Evolutionary conservation across 1,284 basidiomycete genomes (phyloP).

Genomic region (Puccinia polysora): DNA sequence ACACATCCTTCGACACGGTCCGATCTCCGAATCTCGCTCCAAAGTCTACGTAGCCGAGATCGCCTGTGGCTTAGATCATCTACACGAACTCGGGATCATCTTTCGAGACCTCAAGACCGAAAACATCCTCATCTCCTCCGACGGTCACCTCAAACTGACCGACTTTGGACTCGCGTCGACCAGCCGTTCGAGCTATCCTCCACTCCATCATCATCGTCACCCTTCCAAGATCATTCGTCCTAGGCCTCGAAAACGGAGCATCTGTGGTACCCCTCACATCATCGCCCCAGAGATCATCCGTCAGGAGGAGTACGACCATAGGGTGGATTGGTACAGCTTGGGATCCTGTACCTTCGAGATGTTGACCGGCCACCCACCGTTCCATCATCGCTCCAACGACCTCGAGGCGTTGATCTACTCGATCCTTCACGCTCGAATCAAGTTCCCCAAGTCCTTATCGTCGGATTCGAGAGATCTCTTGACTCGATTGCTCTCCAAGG

Average conservation of each 20-base stretch:
- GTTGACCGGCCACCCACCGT: conserved; percentile 46
- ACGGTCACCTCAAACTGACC: conserved; percentile 26
- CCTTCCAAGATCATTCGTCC: too few relatives aligned
- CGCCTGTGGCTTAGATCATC: conserved; percentile 6
- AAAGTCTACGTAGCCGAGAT: conserved; percentile 33
- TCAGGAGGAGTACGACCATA: conserved; percentile 47
- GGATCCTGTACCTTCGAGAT: conserved; percentile 47
- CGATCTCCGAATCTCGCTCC: conserved; percentile 44
- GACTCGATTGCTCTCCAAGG: background rate
- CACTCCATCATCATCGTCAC: too few relatives aligned
- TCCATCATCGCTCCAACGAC: conserved; percentile 2
- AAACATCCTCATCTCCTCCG: conserved; percentile 8
- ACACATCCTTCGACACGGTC: conserved; percentile 46
- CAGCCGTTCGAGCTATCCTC: background rate
- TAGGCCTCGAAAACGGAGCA: conserved; percentile 41
- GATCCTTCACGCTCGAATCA: conserved; percentile 47
- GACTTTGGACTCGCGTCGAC: conserved; percentile 37
- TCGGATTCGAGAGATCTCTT: background rate
- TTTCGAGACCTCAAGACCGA: conserved; percentile 40
- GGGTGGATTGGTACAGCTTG: conserved; percentile 48
- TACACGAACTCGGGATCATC: conserved; percentile 11
- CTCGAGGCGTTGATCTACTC: conserved; percentile 47
- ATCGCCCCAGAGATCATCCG: conserved; percentile 49
- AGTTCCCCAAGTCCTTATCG: background rate
- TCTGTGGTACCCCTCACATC: conserved; percentile 50